These are phyloP conservation scores for Bertia moriformis DNA, from an alignment of 2,329 filamentous ascomycete species.

Conservation along the genomic window DNA sequence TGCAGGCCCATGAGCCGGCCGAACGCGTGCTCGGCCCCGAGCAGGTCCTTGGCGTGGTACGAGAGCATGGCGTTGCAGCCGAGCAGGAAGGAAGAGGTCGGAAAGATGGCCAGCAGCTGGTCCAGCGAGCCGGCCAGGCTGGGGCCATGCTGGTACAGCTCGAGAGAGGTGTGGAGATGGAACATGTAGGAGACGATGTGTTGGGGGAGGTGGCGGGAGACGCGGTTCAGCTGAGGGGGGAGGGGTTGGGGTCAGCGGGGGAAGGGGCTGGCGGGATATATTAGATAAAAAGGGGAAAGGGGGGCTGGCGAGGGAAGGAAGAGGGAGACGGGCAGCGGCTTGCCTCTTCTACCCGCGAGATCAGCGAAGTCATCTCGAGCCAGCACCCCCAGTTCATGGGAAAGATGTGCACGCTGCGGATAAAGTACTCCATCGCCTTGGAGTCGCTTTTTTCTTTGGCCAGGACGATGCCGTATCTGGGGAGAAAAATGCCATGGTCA, in stretches of 20 bases:
- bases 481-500: too few relatives aligned
- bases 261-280: not conserved
- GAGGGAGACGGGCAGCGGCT: slow-evolving; percentile 14
- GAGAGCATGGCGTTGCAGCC: slow-evolving; percentile 77
- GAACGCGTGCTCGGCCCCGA: slow-evolving; percentile 51
- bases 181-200: slow-evolving; percentile 93
- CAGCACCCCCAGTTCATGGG: slow-evolving; percentile 97
- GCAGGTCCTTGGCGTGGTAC: slow-evolving; percentile 78
- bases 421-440: slow-evolving; percentile 71
- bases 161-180: slow-evolving; percentile 76
- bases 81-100: slow-evolving; percentile 73
- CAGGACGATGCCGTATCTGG: slow-evolving; percentile 74
- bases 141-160: slow-evolving; percentile 75
- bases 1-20: slow-evolving; percentile 68
- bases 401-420: slow-evolving; percentile 74
- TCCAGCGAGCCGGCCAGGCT: slow-evolving; percentile 61
- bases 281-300: too few relatives aligned
- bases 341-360: slow-evolving; percentile 70
- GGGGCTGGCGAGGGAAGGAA: too few relatives aligned
- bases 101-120: slow-evolving; percentile 72
- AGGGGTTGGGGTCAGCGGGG: slow-evolving; percentile 12
- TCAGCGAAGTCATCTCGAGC: slow-evolving; percentile 75
- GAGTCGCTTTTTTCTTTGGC: slow-evolving; percentile 82
- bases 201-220: slow-evolving; percentile 61
- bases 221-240: slow-evolving; percentile 46